Base-by-base conservation (phyloP, 768 basidiomycete genomes). In the Boletus rubroflammeus region DNA sequence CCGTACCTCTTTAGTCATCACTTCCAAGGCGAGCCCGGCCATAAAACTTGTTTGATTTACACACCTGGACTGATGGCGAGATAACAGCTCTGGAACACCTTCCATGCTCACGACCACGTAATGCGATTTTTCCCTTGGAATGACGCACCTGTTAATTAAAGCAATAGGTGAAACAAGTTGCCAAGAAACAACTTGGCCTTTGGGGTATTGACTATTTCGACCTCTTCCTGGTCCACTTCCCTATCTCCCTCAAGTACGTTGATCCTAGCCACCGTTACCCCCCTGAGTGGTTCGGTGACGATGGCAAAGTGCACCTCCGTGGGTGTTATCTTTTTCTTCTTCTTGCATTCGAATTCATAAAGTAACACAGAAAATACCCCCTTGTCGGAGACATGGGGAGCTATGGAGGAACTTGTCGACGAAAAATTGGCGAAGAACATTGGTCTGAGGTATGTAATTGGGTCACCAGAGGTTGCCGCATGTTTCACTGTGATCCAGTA, bases 171-270 rank as follows among this genome's bases (percentile, higher is more conserved):
- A 81, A 81, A 65, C 65, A 72, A 31, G 62, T 80, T 9, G 70
- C 80, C 38, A 81, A 80, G 67, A 76, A 76, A 72, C 90, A 93
- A 63, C 83, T 96, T 19, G 73, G 73, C 6, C 78, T 82, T 62
- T 96, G 93, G 93, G 89, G 89, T 26, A 75, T 95, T 41, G 87
- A 88, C 25, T 91, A 89, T 69, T 90, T 90, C 66, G 88, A 91
- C 62, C 73, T 91, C 44, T 90, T 82, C 78, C 74, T 89, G 39
- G 75, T 94, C 47, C 93, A 95, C 71, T 94, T 94, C 80, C 93
- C 93, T 21, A 77, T 94, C 59, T 74, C 92, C 28, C 76, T 96
- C 59, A 67, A 83, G 69, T 92, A 93, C 62, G 88, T 94, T 48
- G 87, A 91, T 66, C 87, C 88, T 41, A 65, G 67, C 21, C 81